Conservation (phyloP, 2,329 filamentous ascomycete genomes). For the Fusarium continuum region DNA sequence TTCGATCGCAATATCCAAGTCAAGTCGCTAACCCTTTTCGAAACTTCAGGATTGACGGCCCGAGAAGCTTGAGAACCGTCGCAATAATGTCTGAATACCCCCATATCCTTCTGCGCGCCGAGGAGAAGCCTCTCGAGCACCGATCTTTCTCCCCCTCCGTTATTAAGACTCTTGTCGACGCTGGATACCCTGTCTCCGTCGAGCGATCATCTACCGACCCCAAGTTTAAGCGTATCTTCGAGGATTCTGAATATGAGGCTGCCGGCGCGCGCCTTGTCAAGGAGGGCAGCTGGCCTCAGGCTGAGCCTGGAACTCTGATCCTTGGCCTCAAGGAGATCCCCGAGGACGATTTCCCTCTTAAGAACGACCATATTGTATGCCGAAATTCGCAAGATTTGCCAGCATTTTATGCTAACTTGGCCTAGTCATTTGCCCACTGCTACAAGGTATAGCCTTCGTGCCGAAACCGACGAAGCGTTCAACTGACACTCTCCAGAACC, state of each 20-base stretch:
- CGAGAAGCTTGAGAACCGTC: slow-evolving; percentile 6
- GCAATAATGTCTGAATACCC: slow-evolving; percentile 44
- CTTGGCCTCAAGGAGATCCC: slow-evolving; percentile 82
- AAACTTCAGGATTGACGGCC: slow-evolving; percentile 9
- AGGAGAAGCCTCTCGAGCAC: slow-evolving; percentile 63
- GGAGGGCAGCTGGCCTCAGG: slow-evolving; percentile 73
- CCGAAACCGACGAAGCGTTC: slow-evolving; percentile 44
- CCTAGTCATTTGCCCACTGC: slow-evolving; percentile 72
- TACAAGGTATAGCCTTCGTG: slow-evolving; percentile 71
- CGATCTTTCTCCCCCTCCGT: slow-evolving; percentile 54
- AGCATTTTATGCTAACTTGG: background rate
- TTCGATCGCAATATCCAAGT: background rate
- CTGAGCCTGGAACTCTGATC: slow-evolving; percentile 74
- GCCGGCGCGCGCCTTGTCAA: slow-evolving; percentile 72
- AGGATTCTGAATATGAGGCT: slow-evolving; percentile 68
- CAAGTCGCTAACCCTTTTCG: slow-evolving; percentile 7
- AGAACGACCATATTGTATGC: slow-evolving; percentile 42
- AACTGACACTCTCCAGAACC: slow-evolving; percentile 77
- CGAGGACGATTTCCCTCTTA: slow-evolving; percentile 68
- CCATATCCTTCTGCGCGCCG: slow-evolving; percentile 63
- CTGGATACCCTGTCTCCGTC: slow-evolving; percentile 74
- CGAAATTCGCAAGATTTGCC: too few species aligned
- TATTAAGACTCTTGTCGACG: slow-evolving; percentile 66
- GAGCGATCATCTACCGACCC: slow-evolving; percentile 60
- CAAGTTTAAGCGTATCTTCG: slow-evolving; percentile 72